Evolutionary conservation across 2,329 filamentous ascomycete species (phyloP).

Genomic region (Cladosporium oxysporum): DNA sequence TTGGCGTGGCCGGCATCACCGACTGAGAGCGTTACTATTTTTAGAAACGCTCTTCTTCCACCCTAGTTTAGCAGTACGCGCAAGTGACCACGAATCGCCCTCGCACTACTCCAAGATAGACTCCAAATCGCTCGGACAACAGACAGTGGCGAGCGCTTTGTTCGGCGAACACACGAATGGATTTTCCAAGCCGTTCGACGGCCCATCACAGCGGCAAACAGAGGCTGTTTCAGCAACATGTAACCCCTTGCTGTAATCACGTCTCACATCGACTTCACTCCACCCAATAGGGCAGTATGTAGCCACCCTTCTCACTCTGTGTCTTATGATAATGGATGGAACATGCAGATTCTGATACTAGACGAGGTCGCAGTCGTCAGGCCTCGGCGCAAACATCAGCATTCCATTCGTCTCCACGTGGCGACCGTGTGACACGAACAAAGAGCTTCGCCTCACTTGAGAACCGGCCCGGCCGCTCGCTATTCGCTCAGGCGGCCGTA

Average conservation of each 20-base stretch:
- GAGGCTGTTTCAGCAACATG: neutral
- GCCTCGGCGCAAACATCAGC: slow-evolving; percentile 1
- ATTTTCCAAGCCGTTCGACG: neutral
- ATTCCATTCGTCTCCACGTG: slow-evolving; percentile 15
- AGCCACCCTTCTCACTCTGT: neutral
- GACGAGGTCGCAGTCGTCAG: neutral
- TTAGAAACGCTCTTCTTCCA: neutral
- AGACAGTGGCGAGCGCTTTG: neutral
- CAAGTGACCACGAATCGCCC: neutral
- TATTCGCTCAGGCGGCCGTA: neutral
- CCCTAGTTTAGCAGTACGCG: neutral
- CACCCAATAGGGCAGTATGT: slow-evolving; percentile 8
- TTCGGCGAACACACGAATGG: neutral
- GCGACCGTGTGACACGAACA: slow-evolving; percentile 18
- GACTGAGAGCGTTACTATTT: slow-evolving; percentile 5
- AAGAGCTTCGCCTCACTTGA: slow-evolving; percentile 13
- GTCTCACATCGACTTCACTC: slow-evolving; percentile 17
- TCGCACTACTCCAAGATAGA: neutral
- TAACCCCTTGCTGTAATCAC: neutral
- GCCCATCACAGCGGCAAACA: neutral
- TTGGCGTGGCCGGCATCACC: neutral
- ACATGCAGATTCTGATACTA: slow-evolving; percentile 16
- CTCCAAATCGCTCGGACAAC: neutral
- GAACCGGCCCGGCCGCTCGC: slow-evolving; percentile 3
- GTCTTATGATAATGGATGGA: neutral